A percentile compares a stretch with the other conserved stretches of the same genome.
Evolutionary conservation across 1,139 yeast genomes (phyloP).

Genomic region (Hansenula lynferdii): DNA sequence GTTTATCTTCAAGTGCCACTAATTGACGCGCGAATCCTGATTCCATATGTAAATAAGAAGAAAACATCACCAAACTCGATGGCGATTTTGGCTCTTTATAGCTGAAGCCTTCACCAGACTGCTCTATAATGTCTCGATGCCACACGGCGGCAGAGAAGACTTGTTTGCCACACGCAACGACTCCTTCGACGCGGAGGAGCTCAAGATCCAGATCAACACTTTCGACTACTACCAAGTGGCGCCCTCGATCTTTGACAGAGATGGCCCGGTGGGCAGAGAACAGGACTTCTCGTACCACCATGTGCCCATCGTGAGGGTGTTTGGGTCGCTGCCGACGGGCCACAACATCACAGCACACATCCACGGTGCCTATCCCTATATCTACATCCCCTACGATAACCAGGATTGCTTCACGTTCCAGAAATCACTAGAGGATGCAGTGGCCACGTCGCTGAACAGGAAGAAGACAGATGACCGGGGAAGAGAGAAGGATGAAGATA

Average conservation of each 20-base stretch:
- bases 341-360: conserved; percentile 61
- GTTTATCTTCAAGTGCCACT: no score
- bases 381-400: conserved; percentile 58
- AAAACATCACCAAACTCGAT: no score
- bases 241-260: conserved; percentile 40
- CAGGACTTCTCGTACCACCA: conserved; percentile 27
- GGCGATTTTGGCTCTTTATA: no score
- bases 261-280: conserved; percentile 19
- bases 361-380: conserved; percentile 82
- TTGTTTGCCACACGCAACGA: conserved; percentile 4
- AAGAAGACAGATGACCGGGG: conserved; percentile 3
- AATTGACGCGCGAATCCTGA: no score
- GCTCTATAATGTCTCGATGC: no score
- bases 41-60: no score
- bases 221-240: conserved; percentile 60
- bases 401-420: conserved; percentile 17
- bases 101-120: no score
- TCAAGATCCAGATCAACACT: conserved; percentile 43
- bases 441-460: conserved; percentile 14
- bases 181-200: conserved; percentile 3
- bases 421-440: conserved; percentile 11
- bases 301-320: conserved; percentile 75
- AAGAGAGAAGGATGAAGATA: conserved; percentile 6
- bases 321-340: conserved; percentile 59
- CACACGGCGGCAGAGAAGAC: conserved; percentile 5